Base-by-base conservation (phyloP, 1,139 yeast genomes). In the Suhomyces taliae region DNA sequence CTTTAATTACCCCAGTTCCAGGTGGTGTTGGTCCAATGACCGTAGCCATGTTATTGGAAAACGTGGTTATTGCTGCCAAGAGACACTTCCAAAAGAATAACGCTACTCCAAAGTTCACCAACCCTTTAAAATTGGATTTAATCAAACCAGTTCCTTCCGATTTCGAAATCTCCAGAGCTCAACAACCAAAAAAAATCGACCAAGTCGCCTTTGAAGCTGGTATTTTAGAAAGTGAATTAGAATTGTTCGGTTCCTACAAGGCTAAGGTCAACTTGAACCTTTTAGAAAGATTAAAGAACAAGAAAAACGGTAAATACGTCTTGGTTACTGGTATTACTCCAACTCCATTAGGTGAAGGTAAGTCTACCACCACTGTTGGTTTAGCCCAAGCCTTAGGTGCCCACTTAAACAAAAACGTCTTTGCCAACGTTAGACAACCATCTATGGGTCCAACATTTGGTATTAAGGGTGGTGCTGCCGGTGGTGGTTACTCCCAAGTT, bases 11-110 rank as follows among this genome's bases (percentile, higher is more conserved):
- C 7, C 95, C 95, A 6, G 95, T 87, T 44, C 95, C 95, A 34
- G 93, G 95, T 65, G 95, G 95, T 56, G 95, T 87, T 55, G 95
- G 95, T 36, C 95, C 95, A 56, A 87, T 87, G 95, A 87, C 95
- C 31, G 93, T 87, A 37, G 91, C 90, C 39, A 89, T 90, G 87
- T 80, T 93, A 50, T 82, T 91, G 67, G 87, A 87, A 62, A 93
- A 93, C 65, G 97, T 91, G 32, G 80, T 88, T 37, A 72, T 78
- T 51, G 90, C 97, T 40, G 97, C 98, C 36, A 82, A 87, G 61
- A 65, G 65, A 43, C 82, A 79, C 60, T 70, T 72, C 52, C 56
- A 60, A 15, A 66, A 72, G 47, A 71, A 74, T 56, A 74, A 76
- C 56, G 73, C 69, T 52, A 69, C 79, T 46, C 81, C 84, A 33